phyloP scores from a whole-genome alignment of 2,329 filamentous ascomycete genomes.

The Apiospora kogelbergensis region DNA sequence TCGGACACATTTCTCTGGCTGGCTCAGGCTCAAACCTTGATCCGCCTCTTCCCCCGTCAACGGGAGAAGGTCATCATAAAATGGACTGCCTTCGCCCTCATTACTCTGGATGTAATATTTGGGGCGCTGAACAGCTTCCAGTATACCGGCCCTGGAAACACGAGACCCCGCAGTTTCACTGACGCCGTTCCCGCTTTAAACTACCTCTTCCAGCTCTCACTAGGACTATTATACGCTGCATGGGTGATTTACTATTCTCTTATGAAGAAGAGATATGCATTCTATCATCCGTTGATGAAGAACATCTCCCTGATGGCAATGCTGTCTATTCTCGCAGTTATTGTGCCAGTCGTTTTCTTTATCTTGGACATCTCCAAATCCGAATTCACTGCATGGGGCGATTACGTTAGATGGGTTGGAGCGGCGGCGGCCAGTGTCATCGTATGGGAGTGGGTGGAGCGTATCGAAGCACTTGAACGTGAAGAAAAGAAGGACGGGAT shows the following conservation, averaged over 20 bases:
- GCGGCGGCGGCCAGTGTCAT: slow-evolving; percentile 93
- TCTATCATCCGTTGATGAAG: slow-evolving; percentile 86
- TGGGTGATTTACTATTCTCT: slow-evolving; percentile 93
- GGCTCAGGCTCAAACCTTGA: slow-evolving; percentile 94
- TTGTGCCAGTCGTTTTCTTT: slow-evolving; percentile 91
- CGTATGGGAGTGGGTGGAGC: slow-evolving; percentile 97
- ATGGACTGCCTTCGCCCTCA: slow-evolving; percentile 94
- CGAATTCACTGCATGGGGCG: slow-evolving; percentile 86
- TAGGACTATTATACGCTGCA: slow-evolving; percentile 85
- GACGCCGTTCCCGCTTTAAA: slow-evolving; percentile 89
- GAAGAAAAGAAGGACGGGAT: slow-evolving; percentile 95
- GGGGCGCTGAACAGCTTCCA: slow-evolving; percentile 87
- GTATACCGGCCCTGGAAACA: slow-evolving; percentile 50
- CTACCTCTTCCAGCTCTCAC: slow-evolving; percentile 85
- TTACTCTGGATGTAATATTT: slow-evolving; percentile 87
- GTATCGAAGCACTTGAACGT: slow-evolving; percentile 87
- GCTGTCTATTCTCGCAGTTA: slow-evolving; percentile 76
- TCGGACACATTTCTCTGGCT: slow-evolving; percentile 97
- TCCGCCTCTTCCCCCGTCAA: slow-evolving; percentile 91
- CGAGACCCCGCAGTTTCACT: slow-evolving; percentile 73
- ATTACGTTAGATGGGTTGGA: slow-evolving; percentile 95
- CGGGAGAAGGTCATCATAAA: slow-evolving; percentile 98
- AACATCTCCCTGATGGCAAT: slow-evolving; percentile 81
- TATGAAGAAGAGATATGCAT: slow-evolving; percentile 89
- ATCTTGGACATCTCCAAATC: slow-evolving; percentile 86